Percentiles rank a stretch among this genome's conserved stretches.
These are phyloP conservation scores for Fistulifera pelliculosa DNA, from an alignment of 108 stramenopile species.

Conservation along the genomic window DNA sequence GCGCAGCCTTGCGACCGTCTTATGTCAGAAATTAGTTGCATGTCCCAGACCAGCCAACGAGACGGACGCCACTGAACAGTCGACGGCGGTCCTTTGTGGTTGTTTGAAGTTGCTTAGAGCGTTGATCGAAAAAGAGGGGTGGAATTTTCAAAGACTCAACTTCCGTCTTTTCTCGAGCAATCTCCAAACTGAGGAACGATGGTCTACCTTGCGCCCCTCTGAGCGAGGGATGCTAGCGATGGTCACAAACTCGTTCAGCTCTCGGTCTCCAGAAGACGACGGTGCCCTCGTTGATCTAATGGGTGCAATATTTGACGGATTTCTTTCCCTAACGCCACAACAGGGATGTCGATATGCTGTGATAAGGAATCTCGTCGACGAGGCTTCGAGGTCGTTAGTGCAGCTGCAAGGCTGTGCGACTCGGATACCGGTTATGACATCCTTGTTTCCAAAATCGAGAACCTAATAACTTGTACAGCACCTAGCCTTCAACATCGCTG, in stretches of 20 bases:
- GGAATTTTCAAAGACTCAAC: too few species aligned
- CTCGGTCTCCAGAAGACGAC: conserved; percentile 21
- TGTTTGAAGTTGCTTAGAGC: conserved; percentile 68
- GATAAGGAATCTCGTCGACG: conserved; percentile 70
- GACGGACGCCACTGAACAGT: conserved; percentile 33
- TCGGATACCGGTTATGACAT: conserved; percentile 52
- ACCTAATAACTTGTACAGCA: conserved; percentile 49
- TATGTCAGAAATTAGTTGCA: conserved; percentile 70
- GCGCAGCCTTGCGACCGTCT: conserved; percentile 48
- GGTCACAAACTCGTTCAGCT: conserved; percentile 5
- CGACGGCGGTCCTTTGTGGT: conserved; percentile 76
- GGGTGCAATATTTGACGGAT: conserved; percentile 83
- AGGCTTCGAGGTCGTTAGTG: conserved; percentile 66
- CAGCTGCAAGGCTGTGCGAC: conserved; percentile 55
- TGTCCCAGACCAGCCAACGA: conserved; percentile 55
- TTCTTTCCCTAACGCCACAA: conserved; percentile 57
- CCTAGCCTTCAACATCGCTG: conserved; percentile 70
- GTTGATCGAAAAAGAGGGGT: conserved; percentile 43
- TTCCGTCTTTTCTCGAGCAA: neutral
- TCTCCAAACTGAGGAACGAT: too few species aligned
- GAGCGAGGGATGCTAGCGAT: conserved; percentile 12
- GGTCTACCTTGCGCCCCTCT: neutral
- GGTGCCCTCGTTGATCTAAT: conserved; percentile 58
- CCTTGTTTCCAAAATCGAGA: conserved; percentile 45
- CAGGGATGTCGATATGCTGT: conserved; percentile 63